Evolutionary conservation across 192 early-diverging fungal genomes (phyloP).

Genomic region (Backusella westeae): DNA sequence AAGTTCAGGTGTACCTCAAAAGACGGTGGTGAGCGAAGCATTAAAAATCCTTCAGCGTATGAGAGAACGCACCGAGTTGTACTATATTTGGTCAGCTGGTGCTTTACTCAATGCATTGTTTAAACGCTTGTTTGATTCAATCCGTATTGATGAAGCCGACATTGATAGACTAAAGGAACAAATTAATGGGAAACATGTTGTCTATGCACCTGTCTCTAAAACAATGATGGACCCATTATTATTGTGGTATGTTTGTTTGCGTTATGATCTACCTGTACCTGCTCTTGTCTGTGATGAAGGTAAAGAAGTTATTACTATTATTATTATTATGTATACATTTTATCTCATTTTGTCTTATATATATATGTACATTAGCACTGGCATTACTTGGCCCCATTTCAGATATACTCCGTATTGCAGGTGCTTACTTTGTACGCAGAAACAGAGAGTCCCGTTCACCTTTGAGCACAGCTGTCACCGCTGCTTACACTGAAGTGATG

Average conservation of each 20-base stretch:
- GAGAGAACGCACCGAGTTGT: conserved; percentile 34
- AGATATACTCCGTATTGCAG: conserved; percentile 36
- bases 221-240: conserved; percentile 35
- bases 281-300: conserved; percentile 40
- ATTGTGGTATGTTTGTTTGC: conserved; percentile 38
- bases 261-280: conserved; percentile 37
- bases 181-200: conserved; percentile 30
- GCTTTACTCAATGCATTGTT: conserved; percentile 29
- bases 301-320: not conserved
- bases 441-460: conserved; percentile 29
- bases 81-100: conserved; percentile 42
- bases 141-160: conserved; percentile 29
- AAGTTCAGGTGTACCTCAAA: conserved; percentile 39
- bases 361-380: conserved; percentile 21
- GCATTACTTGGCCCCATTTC: conserved; percentile 35
- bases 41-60: conserved; percentile 32
- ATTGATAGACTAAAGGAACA: conserved; percentile 26
- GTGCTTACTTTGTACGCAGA: conserved; percentile 34
- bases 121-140: conserved; percentile 25
- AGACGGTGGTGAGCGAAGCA: conserved; percentile 36
- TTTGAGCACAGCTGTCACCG: conserved; percentile 32
- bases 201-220: conserved; percentile 39
- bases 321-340: not conserved
- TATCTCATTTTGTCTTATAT: not conserved
- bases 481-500: conserved; percentile 32